Base-by-base conservation (phyloP, 768 basidiomycete species). In the Hebeloma cylindrosporum region DNA sequence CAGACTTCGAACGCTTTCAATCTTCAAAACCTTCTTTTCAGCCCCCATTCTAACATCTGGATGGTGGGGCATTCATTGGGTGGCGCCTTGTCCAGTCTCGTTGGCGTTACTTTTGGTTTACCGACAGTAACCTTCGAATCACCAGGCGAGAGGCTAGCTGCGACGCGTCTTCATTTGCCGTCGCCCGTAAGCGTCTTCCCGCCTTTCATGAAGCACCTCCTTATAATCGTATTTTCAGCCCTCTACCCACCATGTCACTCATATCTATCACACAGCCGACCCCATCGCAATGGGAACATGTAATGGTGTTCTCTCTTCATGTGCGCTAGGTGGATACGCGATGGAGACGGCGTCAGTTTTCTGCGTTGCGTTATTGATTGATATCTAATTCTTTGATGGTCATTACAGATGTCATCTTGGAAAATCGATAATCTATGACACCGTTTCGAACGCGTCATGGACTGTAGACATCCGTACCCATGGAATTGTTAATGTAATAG, bases 191-290 rank as follows among this genome's bases (percentile, higher is more conserved):
- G 80, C 56, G 21, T 26, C 17, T 17, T 26, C 5, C 18, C 9
- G 43, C 17, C 7, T 13, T 18, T 26, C 25, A 22, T 17, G 25
- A 32, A 2, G 13, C 21, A 32, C 27, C 33, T 14, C 21, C 39
- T 29, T 16, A n/a, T 9, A 16, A 20, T 38, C 18, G 8, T 17
- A 27, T 47, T 2, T 33, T 11, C 47, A 87, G 83, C 87, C 86
- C 25, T 84, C 82, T 5, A 76, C 76, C 7, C 80, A 85, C 11
- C 88, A 88, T 54, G 75, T 96, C 49, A 93, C 88, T 0, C 94
- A 97, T 63, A 73, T 98, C 21, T 96, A 88, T 64, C 90, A 96
- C 59, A 95, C 86, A 16, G 94, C 93, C 20, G 94, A 98, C 65
- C 94, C 94, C 4, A 88, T 97, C 39, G 80, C 94, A 14, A 91